Evolutionary conservation across 208 protist genomes (phyloP).

Genomic region (Crithidia acanthocephali): DNA sequence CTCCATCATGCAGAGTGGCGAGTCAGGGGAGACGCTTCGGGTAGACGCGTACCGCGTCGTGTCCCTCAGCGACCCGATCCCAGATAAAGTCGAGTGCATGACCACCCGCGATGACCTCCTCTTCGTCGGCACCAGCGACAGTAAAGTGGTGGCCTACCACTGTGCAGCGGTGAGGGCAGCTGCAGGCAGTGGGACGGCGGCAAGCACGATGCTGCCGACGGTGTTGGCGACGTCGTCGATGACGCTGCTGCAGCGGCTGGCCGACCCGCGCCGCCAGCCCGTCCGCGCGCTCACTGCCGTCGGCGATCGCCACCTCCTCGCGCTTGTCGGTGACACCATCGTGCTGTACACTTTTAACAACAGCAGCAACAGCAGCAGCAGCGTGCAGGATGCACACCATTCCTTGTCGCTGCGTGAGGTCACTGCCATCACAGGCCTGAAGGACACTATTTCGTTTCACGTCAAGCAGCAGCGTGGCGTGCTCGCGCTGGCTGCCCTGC

Average conservation of each 20-base stretch:
- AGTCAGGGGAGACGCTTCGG: background rate
- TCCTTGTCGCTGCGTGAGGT: constrained; percentile 18
- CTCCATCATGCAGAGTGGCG: constrained; percentile 22
- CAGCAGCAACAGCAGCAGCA: background rate
- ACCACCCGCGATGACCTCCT: constrained; percentile 44
- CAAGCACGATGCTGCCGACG: background rate
- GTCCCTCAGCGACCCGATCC: constrained; percentile 26
- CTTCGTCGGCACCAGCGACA: constrained; percentile 65
- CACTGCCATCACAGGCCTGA: constrained; percentile 24
- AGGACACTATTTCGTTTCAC: constrained; percentile 50
- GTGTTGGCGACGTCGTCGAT: background rate
- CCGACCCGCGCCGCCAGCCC: constrained; percentile 27
- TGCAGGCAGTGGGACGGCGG: constrained; percentile 2
- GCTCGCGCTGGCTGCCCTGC: constrained; percentile 58
- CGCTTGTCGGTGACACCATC: constrained; percentile 29
- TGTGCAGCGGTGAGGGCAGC: background rate
- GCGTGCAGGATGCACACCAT: background rate
- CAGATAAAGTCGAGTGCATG: constrained; percentile 49
- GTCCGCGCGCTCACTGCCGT: constrained; percentile 47
- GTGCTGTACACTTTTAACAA: constrained; percentile 18
- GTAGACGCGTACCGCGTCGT: constrained; percentile 28
- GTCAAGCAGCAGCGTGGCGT: constrained; percentile 50
- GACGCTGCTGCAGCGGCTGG: constrained; percentile 26
- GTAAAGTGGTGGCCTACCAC: constrained; percentile 56
- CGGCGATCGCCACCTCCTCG: constrained; percentile 39